Evolutionary conservation across 1,284 basidiomycete species (phyloP).

Genomic region (Inonotus hispidus): DNA sequence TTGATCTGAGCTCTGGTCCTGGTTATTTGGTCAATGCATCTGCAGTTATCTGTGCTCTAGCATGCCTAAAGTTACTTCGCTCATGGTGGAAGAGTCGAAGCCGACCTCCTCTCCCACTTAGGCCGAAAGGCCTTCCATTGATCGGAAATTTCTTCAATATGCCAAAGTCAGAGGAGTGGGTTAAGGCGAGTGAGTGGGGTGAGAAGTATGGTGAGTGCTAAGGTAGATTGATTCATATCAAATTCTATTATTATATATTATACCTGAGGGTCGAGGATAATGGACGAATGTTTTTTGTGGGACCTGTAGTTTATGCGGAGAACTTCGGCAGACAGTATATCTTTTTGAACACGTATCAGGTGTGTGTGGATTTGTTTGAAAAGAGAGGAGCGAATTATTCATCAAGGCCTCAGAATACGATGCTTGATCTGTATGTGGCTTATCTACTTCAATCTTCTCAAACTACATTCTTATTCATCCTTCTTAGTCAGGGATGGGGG

Average conservation of each 20-base stretch:
- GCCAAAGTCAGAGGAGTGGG: constrained; percentile 18
- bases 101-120: background rate
- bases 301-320: constrained; percentile 6
- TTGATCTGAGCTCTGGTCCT: too few relatives aligned
- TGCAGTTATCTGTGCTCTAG: constrained; percentile 17
- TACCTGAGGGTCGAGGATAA: too few relatives aligned
- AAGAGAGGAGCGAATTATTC: constrained; percentile 9
- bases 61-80: background rate
- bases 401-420: constrained; percentile 1
- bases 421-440: constrained; percentile 10
- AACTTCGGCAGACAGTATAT: constrained; percentile 4
- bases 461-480: too few relatives aligned
- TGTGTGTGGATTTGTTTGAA: constrained; percentile 11
- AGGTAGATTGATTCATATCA: background rate
- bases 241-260: background rate
- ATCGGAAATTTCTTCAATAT: constrained; percentile 20
- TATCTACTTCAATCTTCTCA: background rate
- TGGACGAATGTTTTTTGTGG: background rate
- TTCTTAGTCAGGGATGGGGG: background rate
- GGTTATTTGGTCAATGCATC: background rate
- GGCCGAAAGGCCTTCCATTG: constrained; percentile 19
- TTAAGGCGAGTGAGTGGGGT: constrained; percentile 19
- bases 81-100: background rate
- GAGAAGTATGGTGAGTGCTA: constrained; percentile 18
- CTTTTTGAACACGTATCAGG: constrained; percentile 14